Conservation (phyloP, 768 basidiomycete species). For the Termitomyces sp. region DNA sequence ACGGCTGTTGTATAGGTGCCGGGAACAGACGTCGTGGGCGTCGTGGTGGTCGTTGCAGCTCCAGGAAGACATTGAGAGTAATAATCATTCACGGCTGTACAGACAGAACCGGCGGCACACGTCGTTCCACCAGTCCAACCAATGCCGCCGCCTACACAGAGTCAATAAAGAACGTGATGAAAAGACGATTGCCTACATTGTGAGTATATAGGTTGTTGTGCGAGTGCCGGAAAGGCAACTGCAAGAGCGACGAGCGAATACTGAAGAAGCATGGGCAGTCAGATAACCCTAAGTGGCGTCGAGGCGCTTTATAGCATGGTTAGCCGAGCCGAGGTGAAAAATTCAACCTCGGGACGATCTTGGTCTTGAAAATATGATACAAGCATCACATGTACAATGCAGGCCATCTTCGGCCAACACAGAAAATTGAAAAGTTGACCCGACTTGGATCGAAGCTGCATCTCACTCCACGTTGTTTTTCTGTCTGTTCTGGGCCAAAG, state of each 20-base stretch:
- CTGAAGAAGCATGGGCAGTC: constrained; percentile 18
- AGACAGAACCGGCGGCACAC: constrained; percentile 27
- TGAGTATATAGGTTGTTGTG: constrained; percentile 22
- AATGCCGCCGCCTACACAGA: constrained; percentile 26
- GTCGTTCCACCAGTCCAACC: constrained; percentile 30
- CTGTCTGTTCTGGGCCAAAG: neutral
- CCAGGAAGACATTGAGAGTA: constrained; percentile 32
- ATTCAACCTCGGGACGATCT: neutral
- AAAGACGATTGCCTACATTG: constrained; percentile 19
- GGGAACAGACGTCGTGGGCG: constrained; percentile 5
- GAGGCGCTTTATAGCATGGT: neutral
- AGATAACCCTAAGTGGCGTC: neutral
- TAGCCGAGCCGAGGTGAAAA: neutral
- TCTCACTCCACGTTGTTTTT: neutral
- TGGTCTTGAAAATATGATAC: neutral
- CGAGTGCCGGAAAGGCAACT: constrained; percentile 20
- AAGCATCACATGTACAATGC: constrained; percentile 8
- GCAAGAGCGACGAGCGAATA: constrained; percentile 18
- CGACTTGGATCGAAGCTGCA: constrained; percentile 1
- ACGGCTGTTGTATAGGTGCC: constrained; percentile 1
- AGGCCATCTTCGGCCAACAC: neutral
- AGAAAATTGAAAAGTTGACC: constrained; percentile 4
- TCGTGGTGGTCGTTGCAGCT: constrained; percentile 12
- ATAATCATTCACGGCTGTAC: constrained; percentile 23
- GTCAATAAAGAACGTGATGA: neutral